These are phyloP conservation scores for Oryza coarctata DNA, from an alignment of 176 grass and related monocot genomes.

Conservation along the genomic window DNA sequence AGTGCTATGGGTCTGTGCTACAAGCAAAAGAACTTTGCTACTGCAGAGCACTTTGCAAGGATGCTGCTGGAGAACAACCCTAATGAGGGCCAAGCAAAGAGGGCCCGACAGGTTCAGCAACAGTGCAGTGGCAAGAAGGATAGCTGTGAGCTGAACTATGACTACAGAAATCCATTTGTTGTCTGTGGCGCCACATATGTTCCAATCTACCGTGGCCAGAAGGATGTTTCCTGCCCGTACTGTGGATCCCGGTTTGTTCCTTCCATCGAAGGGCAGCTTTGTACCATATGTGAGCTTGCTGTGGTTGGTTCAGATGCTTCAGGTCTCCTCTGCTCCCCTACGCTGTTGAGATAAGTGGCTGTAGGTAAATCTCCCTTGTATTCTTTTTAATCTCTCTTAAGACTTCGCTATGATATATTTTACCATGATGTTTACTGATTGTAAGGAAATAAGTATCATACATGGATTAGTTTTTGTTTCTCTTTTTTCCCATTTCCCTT, in stretches of 20 bases:
- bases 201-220: conserved; percentile 97
- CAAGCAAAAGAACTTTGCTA: conserved; percentile 68
- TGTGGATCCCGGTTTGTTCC: conserved; percentile 73
- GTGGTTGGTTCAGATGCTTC: conserved; percentile 80
- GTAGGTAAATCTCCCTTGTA: conserved; percentile 41
- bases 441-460: conserved; percentile 71
- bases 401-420: conserved; percentile 36
- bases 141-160: conserved; percentile 72
- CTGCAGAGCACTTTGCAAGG: conserved; percentile 75
- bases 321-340: conserved; percentile 85
- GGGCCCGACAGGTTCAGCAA: conserved; percentile 75
- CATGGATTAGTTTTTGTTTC: conserved; percentile 34
- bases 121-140: conserved; percentile 61
- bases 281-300: conserved; percentile 87
- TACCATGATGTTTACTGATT: conserved; percentile 44
- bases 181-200: conserved; percentile 81
- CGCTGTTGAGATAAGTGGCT: conserved; percentile 70
- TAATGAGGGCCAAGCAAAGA: conserved; percentile 70
- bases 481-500: not conserved
- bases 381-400: conserved; percentile 49
- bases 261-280: conserved; percentile 68
- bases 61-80: conserved; percentile 91
- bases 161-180: conserved; percentile 94
- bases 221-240: conserved; percentile 84
- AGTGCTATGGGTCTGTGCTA: conserved; percentile 82